Conservation (phyloP, 495 filamentous ascomycete genomes). For the Penicillium ochrochloron region DNA sequence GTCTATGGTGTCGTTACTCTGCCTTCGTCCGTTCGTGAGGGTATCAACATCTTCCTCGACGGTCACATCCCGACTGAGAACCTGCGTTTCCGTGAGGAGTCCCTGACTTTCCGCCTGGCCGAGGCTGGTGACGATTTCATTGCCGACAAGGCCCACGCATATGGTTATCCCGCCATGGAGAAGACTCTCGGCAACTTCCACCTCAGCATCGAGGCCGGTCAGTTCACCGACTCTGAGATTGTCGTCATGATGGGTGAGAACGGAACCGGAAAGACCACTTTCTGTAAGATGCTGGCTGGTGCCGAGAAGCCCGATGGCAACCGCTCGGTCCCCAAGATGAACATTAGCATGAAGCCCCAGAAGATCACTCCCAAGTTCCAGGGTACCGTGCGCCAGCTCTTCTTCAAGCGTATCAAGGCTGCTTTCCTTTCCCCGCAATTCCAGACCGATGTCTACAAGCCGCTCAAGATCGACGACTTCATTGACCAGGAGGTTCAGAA, state of each 20-base stretch:
- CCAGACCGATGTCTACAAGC: constrained; percentile 99
- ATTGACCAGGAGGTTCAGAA: constrained; percentile 99
- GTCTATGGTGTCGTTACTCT: constrained; percentile 98
- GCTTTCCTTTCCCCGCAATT: constrained; percentile 96
- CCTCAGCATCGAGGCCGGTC: constrained; percentile 76
- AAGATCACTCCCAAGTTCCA: constrained; percentile 98
- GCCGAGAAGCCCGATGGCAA: constrained; percentile 84
- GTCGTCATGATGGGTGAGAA: constrained; percentile 99
- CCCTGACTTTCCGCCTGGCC: constrained; percentile 91
- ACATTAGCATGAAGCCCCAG: constrained; percentile 98
- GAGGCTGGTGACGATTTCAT: constrained; percentile 92
- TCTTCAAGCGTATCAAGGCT: constrained; percentile 97
- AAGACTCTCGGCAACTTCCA: constrained; percentile 94
- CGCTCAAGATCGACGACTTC: constrained; percentile 95
- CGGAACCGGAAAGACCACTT: constrained; percentile 94
- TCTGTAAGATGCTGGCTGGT: constrained; percentile 94
- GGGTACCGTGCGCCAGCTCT: constrained; percentile 91
- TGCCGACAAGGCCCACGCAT: constrained; percentile 80
- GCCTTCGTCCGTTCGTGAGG: constrained; percentile 94
- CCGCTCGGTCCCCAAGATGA: constrained; percentile 83
- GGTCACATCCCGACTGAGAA: constrained; percentile 98
- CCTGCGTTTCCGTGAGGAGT: constrained; percentile 96
- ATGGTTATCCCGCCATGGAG: constrained; percentile 86
- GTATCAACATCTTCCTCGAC: constrained; percentile 99
- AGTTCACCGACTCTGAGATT: constrained; percentile 97